These are phyloP conservation scores for Solanum boliviense DNA, from an alignment of 257 asterid species.

Conservation along the genomic window DNA sequence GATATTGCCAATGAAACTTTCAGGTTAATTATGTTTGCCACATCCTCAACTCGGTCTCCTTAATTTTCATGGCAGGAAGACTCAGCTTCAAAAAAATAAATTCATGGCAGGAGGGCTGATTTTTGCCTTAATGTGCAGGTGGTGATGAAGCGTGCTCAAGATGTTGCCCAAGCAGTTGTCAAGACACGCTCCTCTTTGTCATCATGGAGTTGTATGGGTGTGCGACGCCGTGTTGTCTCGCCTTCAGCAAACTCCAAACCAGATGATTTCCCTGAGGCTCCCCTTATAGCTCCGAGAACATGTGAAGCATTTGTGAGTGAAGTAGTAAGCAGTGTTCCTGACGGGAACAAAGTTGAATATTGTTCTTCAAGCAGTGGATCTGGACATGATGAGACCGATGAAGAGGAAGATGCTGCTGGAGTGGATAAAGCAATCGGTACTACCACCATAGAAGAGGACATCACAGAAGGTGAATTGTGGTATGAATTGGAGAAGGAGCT, in stretches of 20 bases:
- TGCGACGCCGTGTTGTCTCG: slow-evolving; percentile 57
- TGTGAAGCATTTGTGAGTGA: slow-evolving; percentile 33
- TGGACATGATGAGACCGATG: slow-evolving; percentile 52
- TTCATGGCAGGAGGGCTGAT: slow-evolving; percentile 2
- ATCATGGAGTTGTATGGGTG: slow-evolving; percentile 86
- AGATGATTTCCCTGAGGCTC: slow-evolving; percentile 33
- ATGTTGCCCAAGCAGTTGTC: slow-evolving; percentile 84
- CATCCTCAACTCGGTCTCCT: background rate
- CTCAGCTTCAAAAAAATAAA: background rate
- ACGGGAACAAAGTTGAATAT: slow-evolving; percentile 19
- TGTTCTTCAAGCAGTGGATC: slow-evolving; percentile 42
- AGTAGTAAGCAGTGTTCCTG: slow-evolving; percentile 20
- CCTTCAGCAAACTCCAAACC: slow-evolving; percentile 25
- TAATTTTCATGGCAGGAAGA: background rate
- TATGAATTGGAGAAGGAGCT: slow-evolving; percentile 75
- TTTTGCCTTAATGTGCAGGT: slow-evolving; percentile 27
- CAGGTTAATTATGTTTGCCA: background rate
- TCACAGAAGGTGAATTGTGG: slow-evolving; percentile 80
- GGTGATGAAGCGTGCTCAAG: slow-evolving; percentile 85
- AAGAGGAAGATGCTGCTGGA: slow-evolving; percentile 42
- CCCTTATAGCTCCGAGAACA: slow-evolving; percentile 39
- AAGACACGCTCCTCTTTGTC: slow-evolving; percentile 64
- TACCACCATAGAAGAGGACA: slow-evolving; percentile 43
- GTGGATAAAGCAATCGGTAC: slow-evolving; percentile 28
- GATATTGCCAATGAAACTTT: background rate